These are phyloP conservation scores for Puccinia triticina DNA, from an alignment of 1,284 basidiomycete species.

Conservation along the genomic window DNA sequence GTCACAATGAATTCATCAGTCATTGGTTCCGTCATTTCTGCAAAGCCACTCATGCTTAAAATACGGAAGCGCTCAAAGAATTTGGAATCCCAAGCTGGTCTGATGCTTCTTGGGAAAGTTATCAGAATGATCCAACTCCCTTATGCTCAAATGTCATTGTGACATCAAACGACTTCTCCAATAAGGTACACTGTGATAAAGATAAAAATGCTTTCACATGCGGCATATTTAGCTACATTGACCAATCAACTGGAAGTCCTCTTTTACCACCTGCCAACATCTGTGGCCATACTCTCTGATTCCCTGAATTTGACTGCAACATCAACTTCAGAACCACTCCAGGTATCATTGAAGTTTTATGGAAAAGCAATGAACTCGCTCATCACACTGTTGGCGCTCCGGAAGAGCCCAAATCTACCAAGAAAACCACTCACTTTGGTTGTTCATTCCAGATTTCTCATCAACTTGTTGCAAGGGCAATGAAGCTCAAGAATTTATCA, in stretches of 20 bases:
- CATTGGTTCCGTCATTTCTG: neutral
- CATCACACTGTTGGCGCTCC: neutral
- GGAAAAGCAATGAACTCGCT: neutral
- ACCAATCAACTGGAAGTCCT: neutral
- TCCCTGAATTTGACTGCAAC: constrained; percentile 12
- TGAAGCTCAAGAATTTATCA: neutral
- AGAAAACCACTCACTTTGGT: neutral
- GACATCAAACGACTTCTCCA: no score
- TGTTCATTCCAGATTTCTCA: constrained; percentile 10
- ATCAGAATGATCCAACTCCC: neutral
- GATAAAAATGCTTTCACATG: constrained; percentile 10
- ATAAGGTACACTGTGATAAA: neutral
- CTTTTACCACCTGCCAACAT: neutral
- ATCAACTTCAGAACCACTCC: neutral
- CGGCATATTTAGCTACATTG: constrained; percentile 10
- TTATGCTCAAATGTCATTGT: neutral
- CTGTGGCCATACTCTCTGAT: neutral
- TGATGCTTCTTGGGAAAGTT: neutral
- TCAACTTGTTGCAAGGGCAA: neutral
- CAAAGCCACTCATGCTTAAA: neutral
- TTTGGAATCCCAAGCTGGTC: constrained; percentile 27
- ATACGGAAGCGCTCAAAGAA: neutral
- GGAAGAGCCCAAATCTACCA: neutral
- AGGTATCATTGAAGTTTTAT: constrained; percentile 8
- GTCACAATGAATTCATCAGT: neutral